Evolutionary conservation across 1,284 basidiomycete genomes (phyloP), one percentile per base, ranked within the genome.

Genomic region (Cryptococcus neoformans): DNA sequence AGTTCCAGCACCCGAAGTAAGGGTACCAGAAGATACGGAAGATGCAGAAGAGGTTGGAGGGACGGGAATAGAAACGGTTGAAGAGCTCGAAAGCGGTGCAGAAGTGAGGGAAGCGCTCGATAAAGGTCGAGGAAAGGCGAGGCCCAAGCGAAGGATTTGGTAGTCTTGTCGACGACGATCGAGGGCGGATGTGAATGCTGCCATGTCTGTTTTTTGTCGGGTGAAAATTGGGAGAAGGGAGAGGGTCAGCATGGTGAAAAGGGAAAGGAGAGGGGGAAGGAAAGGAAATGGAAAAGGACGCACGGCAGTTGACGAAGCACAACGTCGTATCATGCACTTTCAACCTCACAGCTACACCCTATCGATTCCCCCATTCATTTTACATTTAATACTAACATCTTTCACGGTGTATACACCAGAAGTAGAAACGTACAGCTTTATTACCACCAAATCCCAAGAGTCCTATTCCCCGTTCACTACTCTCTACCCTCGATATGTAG

Each of bases 301-400:
- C 14, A 83, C 83, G 69, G 79, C 66, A 83, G 50, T 84, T 80
- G 39, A 84, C 80, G 64, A 80, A 82, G 80, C 82, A 83, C 6
- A 76, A 62, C 7, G 80, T 74, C 2, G 78, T 78, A 40, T 77
- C 72, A 52, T 60, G 58, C 0, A 74, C 57, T 60, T 66, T 71
- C 53, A 72, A 37, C 36, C 70, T 70, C 51, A 56, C 73, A 62
- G 56, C 80, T 68, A 84, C 72, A 14, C 71, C 69, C 70, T 67
- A 41, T 41, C 40, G 40, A 41, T 41, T 41, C 40, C 10, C 10
- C 11, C 40, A 21, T 21, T 35, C 34, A 17, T 28, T 38, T 40
- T 16, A 11, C 14, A 17, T 8, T 9, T 48, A 17, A 48, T 17
- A 12, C 16, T 21, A 49, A 50, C 42, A 53, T 41, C 50, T 38